Conservation (phyloP, 345 rosid species). For the Camelina hispida region DNA sequence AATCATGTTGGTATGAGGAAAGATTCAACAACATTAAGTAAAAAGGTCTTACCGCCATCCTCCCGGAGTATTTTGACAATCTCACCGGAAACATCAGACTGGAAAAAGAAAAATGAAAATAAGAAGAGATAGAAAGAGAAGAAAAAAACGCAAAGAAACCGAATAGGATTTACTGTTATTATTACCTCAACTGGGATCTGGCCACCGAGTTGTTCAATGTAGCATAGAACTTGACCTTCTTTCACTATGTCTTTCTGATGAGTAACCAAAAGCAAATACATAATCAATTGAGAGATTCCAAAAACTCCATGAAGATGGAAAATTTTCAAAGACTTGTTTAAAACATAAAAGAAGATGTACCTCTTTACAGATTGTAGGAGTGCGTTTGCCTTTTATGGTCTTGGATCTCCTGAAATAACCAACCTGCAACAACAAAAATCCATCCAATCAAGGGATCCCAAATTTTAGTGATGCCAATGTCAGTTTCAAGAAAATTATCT, state of each 20-base stretch:
- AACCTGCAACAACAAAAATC: constrained; percentile 51
- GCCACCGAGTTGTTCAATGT: constrained; percentile 78
- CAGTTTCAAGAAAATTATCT: not conserved
- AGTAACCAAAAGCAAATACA: constrained; percentile 21
- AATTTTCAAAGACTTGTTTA: not conserved
- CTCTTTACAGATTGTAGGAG: constrained; percentile 80
- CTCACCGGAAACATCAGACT: constrained; percentile 81
- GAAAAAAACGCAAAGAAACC: not conserved
- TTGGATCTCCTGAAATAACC: constrained; percentile 79
- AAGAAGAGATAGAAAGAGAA: constrained; percentile 1
- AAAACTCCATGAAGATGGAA: not conserved
- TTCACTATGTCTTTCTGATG: constrained; percentile 78
- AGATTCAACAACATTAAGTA: not conserved
- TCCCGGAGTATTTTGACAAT: constrained; percentile 66
- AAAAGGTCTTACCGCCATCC: constrained; percentile 67
- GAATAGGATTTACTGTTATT: not conserved
- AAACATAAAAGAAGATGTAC: constrained; percentile 42
- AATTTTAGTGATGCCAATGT: not conserved
- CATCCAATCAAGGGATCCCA: not conserved
- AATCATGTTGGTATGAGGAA: not conserved
- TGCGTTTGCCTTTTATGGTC: constrained; percentile 71
- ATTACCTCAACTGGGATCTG: constrained; percentile 76
- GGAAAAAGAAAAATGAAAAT: constrained; percentile 26
- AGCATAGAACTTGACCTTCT: constrained; percentile 88
- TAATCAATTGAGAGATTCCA: not conserved